Base-by-base conservation (phyloP, 1,284 basidiomycete genomes). In the Lentinula novae-zelandiae region DNA sequence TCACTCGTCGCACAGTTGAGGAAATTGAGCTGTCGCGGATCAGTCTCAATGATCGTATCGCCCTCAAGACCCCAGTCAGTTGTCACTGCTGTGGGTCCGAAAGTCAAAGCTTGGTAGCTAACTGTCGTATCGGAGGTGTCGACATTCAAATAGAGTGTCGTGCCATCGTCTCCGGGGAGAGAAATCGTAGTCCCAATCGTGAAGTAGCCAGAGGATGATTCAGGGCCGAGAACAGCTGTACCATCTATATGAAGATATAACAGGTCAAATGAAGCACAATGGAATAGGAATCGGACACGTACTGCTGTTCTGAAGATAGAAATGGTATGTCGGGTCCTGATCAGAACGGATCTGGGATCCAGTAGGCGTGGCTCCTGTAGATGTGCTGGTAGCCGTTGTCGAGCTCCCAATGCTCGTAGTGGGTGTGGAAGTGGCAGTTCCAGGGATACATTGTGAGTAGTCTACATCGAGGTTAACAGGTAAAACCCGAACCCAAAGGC, bases 31-130 rank as follows among this genome's bases (percentile, higher is more conserved):
- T 82, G 78, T 40, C 80, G 70, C 33, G 81, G 81, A 60, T 69
- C 69, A 7, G 78, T 82, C 36, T 77, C 82, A 67, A 84, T 81
- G 67, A 84, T 84, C 20, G 83, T 84, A 66, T 85, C 83, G 12
- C 82, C 83, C 66, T 84, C 82, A 49, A 85, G 73, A 38, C 76
- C 79, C 83, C 83, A 85, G 65, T 82, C 74, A 7, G 78, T 81
- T 36, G 82, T 84, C 10, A 73, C 76, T 33, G 83, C 79, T 0
- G 79, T 77, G 2, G 71, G 64, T 58, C 75, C 77, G 53, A 84
- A 75, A 3, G 76, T 76, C 53, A 84, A 68, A 7, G 81, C 70
- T 67, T 82, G 78, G 70, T 82, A 85, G 13, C 81, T 82, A 15
- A 53, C 36, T 7, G 78, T 73, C 40, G 78, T 70, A 8, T 71